Evolutionary conservation across 106 monocot species (phyloP), one percentile per base, ranked within the genome.

Genomic region (Platanthera guangdongensis): DNA sequence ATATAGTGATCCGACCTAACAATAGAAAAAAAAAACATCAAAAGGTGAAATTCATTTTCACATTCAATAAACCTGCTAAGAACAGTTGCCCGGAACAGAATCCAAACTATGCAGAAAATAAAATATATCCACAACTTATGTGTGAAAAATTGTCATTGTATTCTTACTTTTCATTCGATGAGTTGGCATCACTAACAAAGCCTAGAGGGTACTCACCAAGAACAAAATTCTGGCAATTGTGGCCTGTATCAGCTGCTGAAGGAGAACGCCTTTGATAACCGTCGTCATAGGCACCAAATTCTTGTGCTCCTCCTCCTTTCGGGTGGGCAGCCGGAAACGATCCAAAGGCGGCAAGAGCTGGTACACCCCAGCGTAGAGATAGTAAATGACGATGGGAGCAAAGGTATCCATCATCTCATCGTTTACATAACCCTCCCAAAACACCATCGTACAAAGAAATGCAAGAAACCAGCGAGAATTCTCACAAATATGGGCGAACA

Each of bases 401-500:
- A 95, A 92, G 5, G 90, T 92, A n/a, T 88, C 92, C 84, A 90
- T 83, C 21, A 82, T 19, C 69, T 92, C 95, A 51, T 92, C 95
- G 70, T 86, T 92, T 46, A 87, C 48, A 47, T 89, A 87, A n/a
- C 85, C 87, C 60, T 87, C 89, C 85, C 89, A 87, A 16, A 87
- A 83, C 60, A 86, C 94, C 94, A 90, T 90, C 49, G 12, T 10
- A 4, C 10, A 19, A 21, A 72, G 25, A 19, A 50, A 19, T 21
- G 46, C 45, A 50, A 51, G 51, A 4, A 72, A 22, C 10, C 51
- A 11, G 16, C 72, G 47, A 48, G 10, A 70, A 70, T 70, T 70
- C 47, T 22, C 72, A 9, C 32, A 51, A 49, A 50, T 2, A 8
- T 16, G 49, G 67, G 67, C 18, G 18, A 71, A 71, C 9, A 60